A percentile compares a stretch with the other conserved stretches of the same genome.
These are phyloP conservation scores for Amphicarpaea edgeworthii DNA, from an alignment of 306 rosid species.

Conservation along the genomic window DNA sequence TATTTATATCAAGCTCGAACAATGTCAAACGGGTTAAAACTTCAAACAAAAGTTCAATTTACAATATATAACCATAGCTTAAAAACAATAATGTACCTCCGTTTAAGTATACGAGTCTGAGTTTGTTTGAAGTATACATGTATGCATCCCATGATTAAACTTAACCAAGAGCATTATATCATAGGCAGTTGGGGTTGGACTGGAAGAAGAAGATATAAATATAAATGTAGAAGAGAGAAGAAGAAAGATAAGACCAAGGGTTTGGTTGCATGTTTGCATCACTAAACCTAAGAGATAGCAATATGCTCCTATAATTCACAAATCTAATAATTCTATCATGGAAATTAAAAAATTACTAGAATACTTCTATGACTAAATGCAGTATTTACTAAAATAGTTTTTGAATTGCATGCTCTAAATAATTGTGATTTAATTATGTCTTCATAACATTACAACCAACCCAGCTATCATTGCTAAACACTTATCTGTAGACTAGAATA, in stretches of 20 bases:
- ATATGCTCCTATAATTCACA: neutral
- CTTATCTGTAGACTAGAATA: neutral
- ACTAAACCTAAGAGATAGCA: neutral
- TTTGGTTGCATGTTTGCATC: neutral
- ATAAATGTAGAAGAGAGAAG: neutral
- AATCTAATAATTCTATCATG: neutral
- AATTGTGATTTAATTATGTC: neutral
- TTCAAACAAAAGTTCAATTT: neutral
- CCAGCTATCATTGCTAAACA: neutral
- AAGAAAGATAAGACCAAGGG: neutral
- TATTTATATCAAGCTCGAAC: neutral
- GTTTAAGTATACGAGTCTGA: neutral
- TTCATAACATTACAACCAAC: slow-evolving; percentile 4
- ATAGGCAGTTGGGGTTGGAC: neutral
- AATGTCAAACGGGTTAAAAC: slow-evolving; percentile 17
- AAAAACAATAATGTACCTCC: neutral
- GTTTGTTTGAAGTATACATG: slow-evolving; percentile 7
- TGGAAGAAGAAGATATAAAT: slow-evolving; percentile 1
- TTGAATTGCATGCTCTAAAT: neutral
- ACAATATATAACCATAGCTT: neutral
- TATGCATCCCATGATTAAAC: slow-evolving; percentile 7
- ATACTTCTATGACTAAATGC: neutral
- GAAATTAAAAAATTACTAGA: neutral
- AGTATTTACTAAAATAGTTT: neutral
- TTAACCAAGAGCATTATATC: neutral